Base-by-base conservation (phyloP, 1,284 basidiomycete genomes). In the Gastroboletus turbinatus region DNA sequence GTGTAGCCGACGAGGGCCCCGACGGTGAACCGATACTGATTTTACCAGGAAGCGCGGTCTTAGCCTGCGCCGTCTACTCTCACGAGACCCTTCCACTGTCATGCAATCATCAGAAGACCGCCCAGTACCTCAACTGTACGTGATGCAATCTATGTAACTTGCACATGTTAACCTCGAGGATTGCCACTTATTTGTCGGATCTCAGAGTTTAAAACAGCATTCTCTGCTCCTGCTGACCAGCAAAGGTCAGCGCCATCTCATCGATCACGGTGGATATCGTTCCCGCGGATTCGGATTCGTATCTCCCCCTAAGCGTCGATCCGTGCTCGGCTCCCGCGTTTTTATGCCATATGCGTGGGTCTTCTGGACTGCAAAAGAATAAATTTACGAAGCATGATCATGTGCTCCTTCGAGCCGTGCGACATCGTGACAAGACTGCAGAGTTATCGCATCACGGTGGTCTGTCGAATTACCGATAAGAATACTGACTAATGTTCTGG, bases 401-500 rank as follows among this genome's bases (percentile, higher is more conserved):
- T 61, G 49, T 27, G 47, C 16, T 29, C 21, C 27, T 32, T 38
- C 47, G 19, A 39, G 40, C 32, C 27, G 49, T 35, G 49, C n/a
- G 39, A n/a, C 44, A 51, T 46, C 32, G 33, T 42, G 51, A 32
- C 49, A 47, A 42, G 38, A 14, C 45, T 42, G 11, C 32, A 39
- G 21, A 29, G 27, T 46, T 52, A 38, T 43, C 47, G 36, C n/a
- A 33, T 25, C 43, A 46, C 39, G 32, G 11, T 40, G 36, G 46
- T 14, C 29, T 27, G 36, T 61, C 33, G 40, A 46, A 46, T 52
- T 50, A 30, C 57, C 48, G 54, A 55, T 50, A 43, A 42, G 36
- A 64, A 63, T 21, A 45, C 35, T 62, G 58, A 55, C 47, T 65
- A 55, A 63, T 35, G 25, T 19, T 16, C 10, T 50, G 38, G 39